Evolutionary conservation across 139 green algal genomes (phyloP), one percentile per base, ranked within the genome.

Genomic region (Coelastrella sp.): DNA sequence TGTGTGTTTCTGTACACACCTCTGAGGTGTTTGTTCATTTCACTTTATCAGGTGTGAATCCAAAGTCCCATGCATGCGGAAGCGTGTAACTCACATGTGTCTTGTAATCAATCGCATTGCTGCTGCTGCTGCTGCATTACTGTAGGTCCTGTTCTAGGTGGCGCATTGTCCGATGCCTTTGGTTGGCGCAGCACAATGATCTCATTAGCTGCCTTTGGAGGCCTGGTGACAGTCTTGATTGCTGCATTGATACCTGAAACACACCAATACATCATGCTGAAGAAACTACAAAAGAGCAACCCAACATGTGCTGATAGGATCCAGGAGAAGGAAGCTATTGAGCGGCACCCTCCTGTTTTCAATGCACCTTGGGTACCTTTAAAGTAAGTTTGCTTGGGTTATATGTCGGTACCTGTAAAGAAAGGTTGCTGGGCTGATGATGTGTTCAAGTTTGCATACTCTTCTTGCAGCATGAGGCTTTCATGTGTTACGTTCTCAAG

Each of bases 101-200:
- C 8, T 53, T 8, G 8, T 53, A 21, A 53, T 53, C 11, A 11
- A 11, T 53, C n/a, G 32, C 5, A 21, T 32, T 37, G 7, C 35
- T 48, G 5, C 25, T 48, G 35, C 64, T 74, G 64, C 64, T 17
- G 64, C 64, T 74, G 64, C 25, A 50, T 8, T n/a, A 30, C 64
- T 27, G 5, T 30, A 48, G 64, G 30, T 40, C 30, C 64, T 73
- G 64, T 37, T 8, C 8, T 50, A 5, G 77, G 77, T 45, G 78
- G 78, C 27, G 78, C 23, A 3, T 41, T 84, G n/a, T 62, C 62
- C 6, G 23, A 75, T 32, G 60, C 60, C 9, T 84, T 75, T 30
- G 57, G 48, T 21, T 84, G 78, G 78, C 60, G 78, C 41, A 84
- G 78, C 78, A 40, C 53, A 13, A 23, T 84, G 38, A 43, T 43